Conservation (phyloP, 2,329 filamentous ascomycete species). For the Cercospora canescens region DNA sequence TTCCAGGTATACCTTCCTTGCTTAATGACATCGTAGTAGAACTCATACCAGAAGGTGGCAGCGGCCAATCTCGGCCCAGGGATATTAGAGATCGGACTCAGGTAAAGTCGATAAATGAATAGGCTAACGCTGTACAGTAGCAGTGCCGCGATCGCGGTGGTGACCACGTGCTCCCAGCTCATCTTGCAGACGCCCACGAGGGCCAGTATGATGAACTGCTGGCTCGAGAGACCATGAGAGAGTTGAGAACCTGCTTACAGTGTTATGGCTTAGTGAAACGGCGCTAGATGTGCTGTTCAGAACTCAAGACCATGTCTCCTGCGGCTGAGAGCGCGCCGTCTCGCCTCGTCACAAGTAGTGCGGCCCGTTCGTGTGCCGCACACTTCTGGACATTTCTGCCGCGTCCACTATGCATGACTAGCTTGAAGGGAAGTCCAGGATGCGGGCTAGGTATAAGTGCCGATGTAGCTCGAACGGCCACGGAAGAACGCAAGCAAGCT, state of each 20-base stretch:
- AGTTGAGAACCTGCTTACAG: not conserved
- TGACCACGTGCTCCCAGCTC: not conserved
- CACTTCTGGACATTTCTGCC: too few species aligned
- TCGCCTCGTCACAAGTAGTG: slow-evolving; percentile 6
- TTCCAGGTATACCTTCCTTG: slow-evolving; percentile 17
- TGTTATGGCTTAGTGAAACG: not conserved
- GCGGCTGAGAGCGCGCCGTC: not conserved
- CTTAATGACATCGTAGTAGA: slow-evolving; percentile 19
- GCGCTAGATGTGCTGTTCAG: not conserved
- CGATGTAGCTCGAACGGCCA: not conserved
- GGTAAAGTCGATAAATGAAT: slow-evolving; percentile 31
- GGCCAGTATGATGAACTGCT: not conserved
- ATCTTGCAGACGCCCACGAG: not conserved
- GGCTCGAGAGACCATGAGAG: not conserved
- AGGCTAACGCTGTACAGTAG: slow-evolving; percentile 7
- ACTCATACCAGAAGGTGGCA: slow-evolving; percentile 18
- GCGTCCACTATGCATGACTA: not conserved
- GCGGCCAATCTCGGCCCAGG: slow-evolving; percentile 34
- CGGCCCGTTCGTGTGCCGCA: slow-evolving; percentile 1
- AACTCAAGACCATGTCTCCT: not conserved
- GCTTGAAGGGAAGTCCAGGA: not conserved
- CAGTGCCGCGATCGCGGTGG: not conserved
- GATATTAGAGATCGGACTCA: slow-evolving; percentile 36
- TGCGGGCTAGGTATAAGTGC: not conserved
- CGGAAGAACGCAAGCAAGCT: not conserved